These are phyloP conservation scores for Pisolithus marmoratus DNA, from an alignment of 768 basidiomycete species.

Conservation along the genomic window DNA sequence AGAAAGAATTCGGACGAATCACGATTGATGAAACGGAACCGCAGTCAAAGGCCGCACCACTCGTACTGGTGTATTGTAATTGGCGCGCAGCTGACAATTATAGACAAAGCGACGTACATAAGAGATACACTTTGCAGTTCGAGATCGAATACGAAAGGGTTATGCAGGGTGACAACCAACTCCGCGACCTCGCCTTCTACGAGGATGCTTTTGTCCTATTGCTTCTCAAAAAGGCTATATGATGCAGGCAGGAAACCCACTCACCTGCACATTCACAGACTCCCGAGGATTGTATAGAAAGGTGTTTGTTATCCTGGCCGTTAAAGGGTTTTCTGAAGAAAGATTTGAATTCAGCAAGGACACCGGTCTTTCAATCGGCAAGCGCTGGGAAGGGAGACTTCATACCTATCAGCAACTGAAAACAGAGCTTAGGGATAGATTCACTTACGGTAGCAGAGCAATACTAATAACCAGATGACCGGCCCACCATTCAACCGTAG, in stretches of 20 bases:
- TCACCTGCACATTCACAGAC: conserved; percentile 51
- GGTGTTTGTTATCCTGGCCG: conserved; percentile 62
- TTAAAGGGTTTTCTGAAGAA: conserved; percentile 40
- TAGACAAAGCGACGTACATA: conserved; percentile 45
- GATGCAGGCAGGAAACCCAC: conserved; percentile 8
- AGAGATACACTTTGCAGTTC: conserved; percentile 78
- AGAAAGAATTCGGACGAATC: conserved; percentile 70
- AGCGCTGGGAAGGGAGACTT: conserved; percentile 66
- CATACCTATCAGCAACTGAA: conserved; percentile 6
- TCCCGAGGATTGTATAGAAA: conserved; percentile 92
- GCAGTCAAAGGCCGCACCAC: conserved; percentile 71
- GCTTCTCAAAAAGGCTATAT: conserved; percentile 1
- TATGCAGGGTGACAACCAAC: conserved; percentile 77
- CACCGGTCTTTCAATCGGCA: conserved; percentile 68
- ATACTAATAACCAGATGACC: conserved; percentile 75
- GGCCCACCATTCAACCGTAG: conserved; percentile 82
- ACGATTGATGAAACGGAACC: conserved; percentile 50
- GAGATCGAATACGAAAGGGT: conserved; percentile 89
- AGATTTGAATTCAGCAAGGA: conserved; percentile 43
- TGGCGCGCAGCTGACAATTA: background rate
- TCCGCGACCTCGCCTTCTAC: conserved; percentile 84
- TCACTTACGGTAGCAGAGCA: conserved; percentile 65
- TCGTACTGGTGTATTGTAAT: conserved; percentile 48
- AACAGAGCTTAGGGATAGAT: conserved; percentile 1
- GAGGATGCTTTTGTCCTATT: conserved; percentile 54